Evolutionary conservation across 805 yeast species (phyloP), one percentile per base, ranked within the genome.

Genomic region (Schizosaccharomyces japonicus): DNA sequence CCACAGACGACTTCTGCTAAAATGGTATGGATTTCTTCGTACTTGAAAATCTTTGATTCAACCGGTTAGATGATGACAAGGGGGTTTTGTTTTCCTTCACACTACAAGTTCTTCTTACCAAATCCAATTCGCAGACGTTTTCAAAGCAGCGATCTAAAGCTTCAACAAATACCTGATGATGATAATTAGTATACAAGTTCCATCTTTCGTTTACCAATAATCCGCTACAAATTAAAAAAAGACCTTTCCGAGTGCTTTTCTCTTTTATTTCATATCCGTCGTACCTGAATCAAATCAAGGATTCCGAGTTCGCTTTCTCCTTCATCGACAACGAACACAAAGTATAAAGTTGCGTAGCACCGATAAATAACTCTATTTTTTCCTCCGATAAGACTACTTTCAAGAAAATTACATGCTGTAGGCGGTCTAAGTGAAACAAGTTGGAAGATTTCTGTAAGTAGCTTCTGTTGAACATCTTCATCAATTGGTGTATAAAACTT

Each of bases 251-350:
- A n/a, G n/a, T n/a, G n/a, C n/a, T n/a, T n/a, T n/a, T n/a, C n/a
- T n/a, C n/a, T n/a, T n/a, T n/a, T n/a, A n/a, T n/a, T n/a, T n/a
- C n/a, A n/a, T n/a, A n/a, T n/a, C n/a, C n/a, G n/a, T n/a, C n/a
- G n/a, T 15, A 36, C 42, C 60, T 90, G 98, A 49, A 90, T 87
- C 57, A 90, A 64, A 60, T 90, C 98, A 42, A 90, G 63, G 45
- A 87, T 87, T 1, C 96, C 96, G 36, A 90, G 68, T 61, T 90
- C 96, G 27, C 85, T 75, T 61, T 90, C 98, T 59, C 85, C 95
- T 52, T 80, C 90, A 62, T 90, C 98, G 10, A 87, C 96, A 36
- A 90, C 76, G 58, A 90, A 84, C 27, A 92, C 94, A 65, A 90
- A 90, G 61, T 81, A 87, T n/a, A 90, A 66, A 1, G 96, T 85